Base-by-base conservation (phyloP, 345 rosid species). In the Brassica nigra region DNA sequence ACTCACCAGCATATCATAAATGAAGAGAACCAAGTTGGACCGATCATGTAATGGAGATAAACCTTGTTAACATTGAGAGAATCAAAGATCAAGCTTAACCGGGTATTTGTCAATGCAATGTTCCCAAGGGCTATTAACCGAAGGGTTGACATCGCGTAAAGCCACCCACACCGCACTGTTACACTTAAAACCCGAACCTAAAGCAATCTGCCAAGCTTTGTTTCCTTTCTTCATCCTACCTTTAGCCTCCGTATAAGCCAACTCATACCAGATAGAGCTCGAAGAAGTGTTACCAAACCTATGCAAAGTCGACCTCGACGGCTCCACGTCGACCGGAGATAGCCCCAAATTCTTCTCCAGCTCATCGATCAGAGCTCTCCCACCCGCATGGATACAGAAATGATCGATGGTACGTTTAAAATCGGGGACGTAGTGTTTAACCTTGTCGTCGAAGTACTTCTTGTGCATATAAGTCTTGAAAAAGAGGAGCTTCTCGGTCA, bases 341-440 rank as follows among this genome's bases (percentile, higher is more conserved):
- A 80, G 67, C 15, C 59, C 59, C 59, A 54, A 16, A 4, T 7
- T 54, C 27, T 54, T 54, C 59, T 6, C 59, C 7, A 54, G 76
- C 61, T 80, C 79, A 75, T 80, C 72, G 3, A 80, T 75, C 61
- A 80, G 2, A 52, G 83, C 83, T 62, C 83, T 80, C 34, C 83
- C 83, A 12, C 83, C 83, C 2, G 83, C 36, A 0, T 80, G 79
- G 30, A 80, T 74, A 70, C 98, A 93, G 80, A 90, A 93, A 79
- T 91, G 95, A 29, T 93, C 87, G 33, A 93, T 91, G 3, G 97
- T 95, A 1, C 90, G 93, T 85, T 91, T 93, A 79, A 91, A 93
- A 81, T 93, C 93, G 0, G 97, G 97, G 64, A 91, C 87, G 33
- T 93, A 91, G 3, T 75, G 66, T 34, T 75, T 75, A 63, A 87